phyloP scores from a whole-genome alignment of 1,139 yeast genomes.

The Geotrichum citri-aurantii region DNA sequence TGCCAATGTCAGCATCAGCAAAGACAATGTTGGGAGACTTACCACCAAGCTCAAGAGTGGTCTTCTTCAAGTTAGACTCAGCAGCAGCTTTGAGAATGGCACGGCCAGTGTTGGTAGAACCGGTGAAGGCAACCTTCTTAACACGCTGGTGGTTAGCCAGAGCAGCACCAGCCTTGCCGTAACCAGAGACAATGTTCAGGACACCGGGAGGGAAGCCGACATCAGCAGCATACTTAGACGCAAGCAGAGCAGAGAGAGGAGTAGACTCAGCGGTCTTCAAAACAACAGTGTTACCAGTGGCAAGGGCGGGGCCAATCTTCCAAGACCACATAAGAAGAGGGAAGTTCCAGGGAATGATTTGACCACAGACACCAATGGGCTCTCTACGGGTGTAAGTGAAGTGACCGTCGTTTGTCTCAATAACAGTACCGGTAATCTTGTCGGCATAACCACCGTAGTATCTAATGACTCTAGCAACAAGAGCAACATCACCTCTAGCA shows the following conservation, averaged over 20 bases:
- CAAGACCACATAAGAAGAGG: constrained; percentile 79
- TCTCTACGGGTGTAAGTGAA: constrained; percentile 57
- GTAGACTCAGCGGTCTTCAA: constrained; percentile 81
- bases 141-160: constrained; percentile 61
- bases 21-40: constrained; percentile 73
- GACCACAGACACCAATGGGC: constrained; percentile 78
- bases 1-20: constrained; percentile 56
- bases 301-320: constrained; percentile 82
- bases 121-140: constrained; percentile 79
- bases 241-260: constrained; percentile 69
- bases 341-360: constrained; percentile 85
- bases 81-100: constrained; percentile 60
- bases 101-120: constrained; percentile 78
- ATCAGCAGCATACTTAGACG: constrained; percentile 54
- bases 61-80: constrained; percentile 60
- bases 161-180: constrained; percentile 73
- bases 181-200: constrained; percentile 68
- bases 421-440: constrained; percentile 59
- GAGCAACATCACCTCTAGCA: constrained; percentile 53
- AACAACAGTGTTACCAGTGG: constrained; percentile 75
- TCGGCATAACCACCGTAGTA: constrained; percentile 83
- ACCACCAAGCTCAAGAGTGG: constrained; percentile 76
- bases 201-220: constrained; percentile 81
- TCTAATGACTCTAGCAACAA: constrained; percentile 51
- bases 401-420: constrained; percentile 59